Conservation (phyloP, 768 basidiomycete genomes). For the Neoboletus magnificus region DNA sequence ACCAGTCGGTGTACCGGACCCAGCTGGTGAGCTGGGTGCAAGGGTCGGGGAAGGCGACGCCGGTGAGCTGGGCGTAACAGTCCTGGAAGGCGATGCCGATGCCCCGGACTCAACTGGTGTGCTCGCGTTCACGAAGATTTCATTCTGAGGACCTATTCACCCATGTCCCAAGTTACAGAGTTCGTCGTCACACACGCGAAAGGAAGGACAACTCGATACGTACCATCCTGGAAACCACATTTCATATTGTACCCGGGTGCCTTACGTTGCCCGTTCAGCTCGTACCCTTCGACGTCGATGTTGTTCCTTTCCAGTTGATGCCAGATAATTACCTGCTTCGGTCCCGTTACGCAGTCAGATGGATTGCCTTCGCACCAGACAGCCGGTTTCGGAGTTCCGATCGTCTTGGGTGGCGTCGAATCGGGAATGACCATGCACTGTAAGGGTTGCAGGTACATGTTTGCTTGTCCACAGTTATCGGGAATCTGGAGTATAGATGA, state of each 20-base stretch:
- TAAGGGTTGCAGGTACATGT: constrained; percentile 3
- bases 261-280: neutral
- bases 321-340: constrained; percentile 5
- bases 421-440: neutral
- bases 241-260: constrained; percentile 8
- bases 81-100: neutral
- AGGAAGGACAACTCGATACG: neutral
- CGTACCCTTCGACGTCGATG: neutral
- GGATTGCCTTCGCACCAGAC: constrained; percentile 6
- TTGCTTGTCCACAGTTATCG: constrained; percentile 4
- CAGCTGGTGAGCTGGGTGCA: neutral
- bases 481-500: constrained; percentile 2
- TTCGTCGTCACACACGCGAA: neutral
- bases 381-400: neutral
- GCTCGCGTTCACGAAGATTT: constrained; percentile 10
- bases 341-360: constrained; percentile 2
- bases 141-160: constrained; percentile 13
- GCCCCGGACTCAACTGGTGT: neutral
- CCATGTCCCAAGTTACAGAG: neutral
- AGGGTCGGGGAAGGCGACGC: too few relatives aligned
- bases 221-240: constrained; percentile 15
- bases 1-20: neutral
- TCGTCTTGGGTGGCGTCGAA: neutral
- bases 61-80: neutral
- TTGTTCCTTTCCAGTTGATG: constrained; percentile 8